Evolutionary conservation across 2,329 filamentous ascomycete species (phyloP), one percentile per base, ranked within the genome.

Genomic region (Simplicillium aogashimaense): DNA sequence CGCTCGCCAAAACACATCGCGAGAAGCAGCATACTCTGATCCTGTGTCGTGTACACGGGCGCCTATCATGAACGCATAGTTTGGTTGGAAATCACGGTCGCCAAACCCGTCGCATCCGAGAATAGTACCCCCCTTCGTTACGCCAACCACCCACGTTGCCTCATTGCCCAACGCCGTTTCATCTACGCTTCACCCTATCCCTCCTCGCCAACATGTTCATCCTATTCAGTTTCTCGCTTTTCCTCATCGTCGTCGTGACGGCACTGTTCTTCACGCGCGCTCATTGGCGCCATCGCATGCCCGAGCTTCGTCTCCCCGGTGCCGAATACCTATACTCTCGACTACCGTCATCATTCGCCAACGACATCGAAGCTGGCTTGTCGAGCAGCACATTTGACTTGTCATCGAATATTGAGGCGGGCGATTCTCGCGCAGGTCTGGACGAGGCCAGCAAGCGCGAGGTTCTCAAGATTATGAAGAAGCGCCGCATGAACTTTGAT

Each of bases 401-500:
- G 18, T 66, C 72, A 9, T 76, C 74, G 47, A 98, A 98, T 57
- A 69, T 98, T 29, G 80, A 81, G 43, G 76, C 74, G 11, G 85
- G 84, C 38, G 92, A 98, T 58, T 70, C 72, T 25, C 77, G 92
- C 49, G 76, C 78, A 1, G 92, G 92, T 0, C 70, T 98, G 14
- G 89, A 97, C 57, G 79, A 83, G 48, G 69, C 67, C 36, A 84
- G 77, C 42, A 97, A 97, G 69, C 66, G 72, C 31, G 86, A 94
- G 60, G 80, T 98, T 33, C 74, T 88, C 53, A 76, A 75, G 51
- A 89, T 98, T 51, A 98, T 98, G 92, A 90, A 87, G 74, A 80
- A 74, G 58, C 74, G 80, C 47, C 74, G 81, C 43, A 76, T 97
- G 47, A 76, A 72, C 45, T 98, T 98, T 58, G 90, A 98, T 63